Evolutionary conservation across 164 flowering plant species (phyloP).

Genomic region (Vitis vinifera): ASM3070453v1 NC_081819.1:19645001-19645500

Average conservation of each 20-base stretch:
- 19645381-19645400: slow-evolving; percentile 59
- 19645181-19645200: slow-evolving; percentile 63
- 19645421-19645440: slow-evolving; percentile 56
- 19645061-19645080: slow-evolving; percentile 34
- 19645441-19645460: no score
- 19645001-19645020: slow-evolving; percentile 34
- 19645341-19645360: slow-evolving; percentile 70
- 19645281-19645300: slow-evolving; percentile 54
- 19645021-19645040: slow-evolving; percentile 45
- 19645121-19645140: no score
- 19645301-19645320: slow-evolving; percentile 50
- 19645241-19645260: slow-evolving; percentile 49
- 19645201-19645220: slow-evolving; percentile 40
- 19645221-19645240: slow-evolving; percentile 35
- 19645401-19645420: slow-evolving; percentile 55
- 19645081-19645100: slow-evolving; percentile 50
- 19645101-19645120: slow-evolving; percentile 29
- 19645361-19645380: slow-evolving; percentile 62
- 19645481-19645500: no score
- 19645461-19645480: no score
- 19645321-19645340: slow-evolving; percentile 61
- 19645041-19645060: slow-evolving; percentile 26
- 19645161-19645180: no score
- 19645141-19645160: no score
- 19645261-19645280: slow-evolving; percentile 61